Base-by-base conservation (phyloP, 176 grass and related monocot genomes). In the Microstegium vimineum region DNA sequence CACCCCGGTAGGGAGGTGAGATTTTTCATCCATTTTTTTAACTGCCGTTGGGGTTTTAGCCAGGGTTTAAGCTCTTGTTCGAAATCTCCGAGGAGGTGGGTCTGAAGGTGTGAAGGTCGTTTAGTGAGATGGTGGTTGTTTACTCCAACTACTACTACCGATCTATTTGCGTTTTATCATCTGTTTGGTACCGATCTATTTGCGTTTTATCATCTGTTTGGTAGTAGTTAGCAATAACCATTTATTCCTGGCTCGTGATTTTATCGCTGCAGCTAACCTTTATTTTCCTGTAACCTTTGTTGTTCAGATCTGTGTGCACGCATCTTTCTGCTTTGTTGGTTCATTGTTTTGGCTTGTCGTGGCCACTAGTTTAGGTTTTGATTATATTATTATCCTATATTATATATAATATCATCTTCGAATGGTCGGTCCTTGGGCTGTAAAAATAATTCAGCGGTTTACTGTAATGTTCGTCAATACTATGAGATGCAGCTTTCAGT, bases 1-100 rank as follows among this genome's bases (percentile, higher is more conserved):
- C 84, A 93, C 83, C 84, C 87, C 3, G 91, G 91, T 17, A 83
- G 91, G 77, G 82, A 93, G 91, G 91, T 93, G 37, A 88, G 71
- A 51, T 46, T 85, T n/a, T 34, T 66, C 26, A 46, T 47, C 22
- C 25, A 22, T 46, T 18, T 2, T n/a, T 17, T 0, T 33, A 28
- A 35, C 32, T 27, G 1, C 0, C 27, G 69, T 20, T 62, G 16
- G 61, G 46, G 28, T 78, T n/a, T 80, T 69, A 38, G 17, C 26
- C 18, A 61, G 79, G 79, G 88, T 79, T 90, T 74, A 62, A 33
- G 71, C 9, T 11, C 6, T 54, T 76, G 4, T 23, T 73, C 17
- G 33, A 47, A 49, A 49, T 49, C 26, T 31, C 14, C 5, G 27
- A 30, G 4, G 27, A 41, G 16, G 15, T 5, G 47, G 12, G n/a